phyloP scores from a whole-genome alignment of 2,329 filamentous ascomycete genomes.

The Stachybotrys chartarum region DNA sequence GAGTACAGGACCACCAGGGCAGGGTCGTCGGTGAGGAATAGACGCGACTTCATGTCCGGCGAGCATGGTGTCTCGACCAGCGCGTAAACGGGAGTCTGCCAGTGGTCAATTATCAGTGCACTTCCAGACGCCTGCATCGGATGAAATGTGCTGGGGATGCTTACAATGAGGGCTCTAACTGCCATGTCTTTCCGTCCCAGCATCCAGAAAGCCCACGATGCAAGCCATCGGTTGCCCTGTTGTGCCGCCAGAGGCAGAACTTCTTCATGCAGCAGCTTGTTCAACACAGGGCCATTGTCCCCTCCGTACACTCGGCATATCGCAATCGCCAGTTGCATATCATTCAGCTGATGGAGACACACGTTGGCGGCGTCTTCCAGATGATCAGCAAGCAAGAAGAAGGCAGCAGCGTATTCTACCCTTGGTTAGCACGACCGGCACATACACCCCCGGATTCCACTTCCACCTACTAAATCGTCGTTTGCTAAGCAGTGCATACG shows the following conservation, averaged over 20 bases:
- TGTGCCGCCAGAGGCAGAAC: constrained; percentile 70
- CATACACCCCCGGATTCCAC: neutral
- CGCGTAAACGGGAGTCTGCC: constrained; percentile 69
- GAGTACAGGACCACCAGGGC: constrained; percentile 81
- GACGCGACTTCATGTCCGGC: constrained; percentile 64
- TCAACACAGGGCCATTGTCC: constrained; percentile 68
- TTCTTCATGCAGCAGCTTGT: constrained; percentile 68
- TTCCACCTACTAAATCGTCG: constrained; percentile 64
- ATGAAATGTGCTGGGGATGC: constrained; percentile 14
- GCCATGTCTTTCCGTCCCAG: constrained; percentile 75
- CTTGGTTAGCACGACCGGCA: constrained; percentile 27
- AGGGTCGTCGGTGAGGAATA: constrained; percentile 86
- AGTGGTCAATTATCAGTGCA: neutral
- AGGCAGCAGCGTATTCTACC: constrained; percentile 84
- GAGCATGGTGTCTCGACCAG: constrained; percentile 63
- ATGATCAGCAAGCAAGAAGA: constrained; percentile 85
- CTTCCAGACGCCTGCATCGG: neutral
- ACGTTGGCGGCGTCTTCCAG: constrained; percentile 81
- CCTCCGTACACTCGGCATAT: constrained; percentile 85
- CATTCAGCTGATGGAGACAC: constrained; percentile 78
- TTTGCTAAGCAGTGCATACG: constrained; percentile 88
- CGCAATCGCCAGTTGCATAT: constrained; percentile 83
- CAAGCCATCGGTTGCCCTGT: constrained; percentile 86
- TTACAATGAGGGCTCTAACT: constrained; percentile 73
- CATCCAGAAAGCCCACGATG: constrained; percentile 95